Evolutionary conservation across 495 filamentous ascomycete species (phyloP).

Genomic region (Tuber umbilicatum): DNA sequence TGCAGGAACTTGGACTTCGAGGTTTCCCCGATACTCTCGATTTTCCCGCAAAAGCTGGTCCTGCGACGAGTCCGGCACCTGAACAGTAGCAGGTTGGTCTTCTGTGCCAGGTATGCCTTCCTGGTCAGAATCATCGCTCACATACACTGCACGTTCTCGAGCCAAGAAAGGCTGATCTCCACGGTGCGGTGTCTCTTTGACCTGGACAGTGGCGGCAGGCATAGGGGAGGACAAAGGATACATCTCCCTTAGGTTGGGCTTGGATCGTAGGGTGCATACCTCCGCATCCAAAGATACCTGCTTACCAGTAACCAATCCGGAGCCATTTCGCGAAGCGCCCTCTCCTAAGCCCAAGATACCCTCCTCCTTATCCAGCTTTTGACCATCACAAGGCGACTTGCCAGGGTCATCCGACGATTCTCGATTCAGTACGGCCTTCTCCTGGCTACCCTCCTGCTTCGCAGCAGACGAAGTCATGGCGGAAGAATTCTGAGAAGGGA

Average conservation of each 20-base stretch:
- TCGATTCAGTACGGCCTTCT: neutral
- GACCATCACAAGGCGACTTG: neutral
- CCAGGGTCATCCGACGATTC: neutral
- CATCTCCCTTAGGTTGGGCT: neutral
- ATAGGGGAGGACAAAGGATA: neutral
- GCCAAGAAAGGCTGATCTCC: neutral
- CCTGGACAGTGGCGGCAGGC: conserved; percentile 20
- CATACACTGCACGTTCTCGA: neutral
- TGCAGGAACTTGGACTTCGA: neutral
- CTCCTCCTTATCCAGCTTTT: neutral
- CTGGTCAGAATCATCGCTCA: neutral
- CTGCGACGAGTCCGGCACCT: neutral
- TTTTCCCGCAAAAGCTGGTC: neutral
- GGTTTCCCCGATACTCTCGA: neutral
- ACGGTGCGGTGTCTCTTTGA: conserved; percentile 31
- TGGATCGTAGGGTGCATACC: neutral
- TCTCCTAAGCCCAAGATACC: neutral
- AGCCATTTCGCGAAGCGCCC: neutral
- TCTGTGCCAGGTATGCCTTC: neutral
- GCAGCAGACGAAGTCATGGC: neutral
- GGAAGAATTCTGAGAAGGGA: neutral
- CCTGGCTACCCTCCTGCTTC: neutral
- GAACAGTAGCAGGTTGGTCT: neutral
- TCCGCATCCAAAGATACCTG: neutral
- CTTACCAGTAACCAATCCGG: neutral